A percentile compares a stretch with the other conserved stretches of the same genome.
phyloP scores from a whole-genome alignment of 1,139 yeast species.

The Pichia sp. region DNA sequence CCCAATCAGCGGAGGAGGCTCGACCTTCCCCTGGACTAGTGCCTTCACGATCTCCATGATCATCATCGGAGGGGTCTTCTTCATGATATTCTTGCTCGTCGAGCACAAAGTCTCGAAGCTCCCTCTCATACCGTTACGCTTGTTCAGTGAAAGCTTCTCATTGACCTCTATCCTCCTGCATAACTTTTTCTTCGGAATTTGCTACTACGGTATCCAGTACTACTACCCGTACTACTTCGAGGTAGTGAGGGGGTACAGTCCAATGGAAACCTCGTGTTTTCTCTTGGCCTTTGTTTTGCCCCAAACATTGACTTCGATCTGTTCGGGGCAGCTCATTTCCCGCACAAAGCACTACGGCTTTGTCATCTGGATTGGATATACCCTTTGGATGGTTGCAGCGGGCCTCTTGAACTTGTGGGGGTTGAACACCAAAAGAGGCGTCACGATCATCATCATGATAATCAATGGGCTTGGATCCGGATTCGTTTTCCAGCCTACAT shows the following conservation, averaged over 20 bases:
- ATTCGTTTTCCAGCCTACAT: conserved; percentile 50
- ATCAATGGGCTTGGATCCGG: conserved; percentile 50
- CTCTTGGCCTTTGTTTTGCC: conserved; percentile 41
- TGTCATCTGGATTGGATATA: conserved; percentile 41
- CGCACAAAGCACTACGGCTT: conserved; percentile 41
- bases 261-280: conserved; percentile 39
- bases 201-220: conserved; percentile 42
- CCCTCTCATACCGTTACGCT: conserved; percentile 52
- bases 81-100: conserved; percentile 39
- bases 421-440: not conserved
- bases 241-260: conserved; percentile 41
- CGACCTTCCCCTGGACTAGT: conserved; percentile 47
- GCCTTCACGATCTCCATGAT: conserved; percentile 46
- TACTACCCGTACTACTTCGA: conserved; percentile 50
- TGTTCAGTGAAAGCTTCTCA: conserved; percentile 38
- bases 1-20: conserved; percentile 53
- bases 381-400: conserved; percentile 38
- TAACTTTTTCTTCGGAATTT: conserved; percentile 47
- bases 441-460: conserved; percentile 25
- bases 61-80: conserved; percentile 41
- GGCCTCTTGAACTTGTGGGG: conserved; percentile 30
- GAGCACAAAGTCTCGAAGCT: conserved; percentile 47
- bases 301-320: conserved; percentile 39
- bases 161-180: conserved; percentile 41
- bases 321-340: conserved; percentile 43